These are phyloP conservation scores for Eucalyptus pumila DNA, from an alignment of 345 rosid species.

Conservation along the genomic window DNA sequence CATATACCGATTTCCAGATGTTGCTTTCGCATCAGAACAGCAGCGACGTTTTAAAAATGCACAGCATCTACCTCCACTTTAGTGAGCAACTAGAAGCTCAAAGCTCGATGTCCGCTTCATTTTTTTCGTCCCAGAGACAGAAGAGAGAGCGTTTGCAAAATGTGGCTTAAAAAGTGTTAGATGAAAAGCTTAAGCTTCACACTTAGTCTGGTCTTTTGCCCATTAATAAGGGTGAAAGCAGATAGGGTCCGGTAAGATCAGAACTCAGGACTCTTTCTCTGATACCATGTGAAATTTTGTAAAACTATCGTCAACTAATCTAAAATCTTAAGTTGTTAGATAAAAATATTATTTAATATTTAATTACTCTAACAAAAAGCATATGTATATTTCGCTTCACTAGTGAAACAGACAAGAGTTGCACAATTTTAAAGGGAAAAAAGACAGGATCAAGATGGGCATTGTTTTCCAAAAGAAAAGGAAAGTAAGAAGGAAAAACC, in stretches of 20 bases:
- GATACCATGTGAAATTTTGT: too few relatives aligned
- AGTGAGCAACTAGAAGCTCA: background rate
- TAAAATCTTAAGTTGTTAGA: accelerated
- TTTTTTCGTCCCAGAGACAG: background rate
- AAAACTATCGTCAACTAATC: accelerated
- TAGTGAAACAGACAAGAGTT: background rate
- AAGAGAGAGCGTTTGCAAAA: background rate
- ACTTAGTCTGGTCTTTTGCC: too few relatives aligned
- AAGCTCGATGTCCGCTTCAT: background rate
- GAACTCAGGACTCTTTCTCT: too few relatives aligned
- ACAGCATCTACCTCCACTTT: background rate
- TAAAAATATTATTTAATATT: too few relatives aligned
- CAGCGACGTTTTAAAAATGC: background rate
- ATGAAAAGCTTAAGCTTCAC: too few relatives aligned
- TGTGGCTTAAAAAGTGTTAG: background rate
- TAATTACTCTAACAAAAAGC: too few relatives aligned
- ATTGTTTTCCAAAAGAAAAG: background rate
- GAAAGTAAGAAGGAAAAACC: background rate
- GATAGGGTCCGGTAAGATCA: accelerated
- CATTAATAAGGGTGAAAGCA: too few relatives aligned
- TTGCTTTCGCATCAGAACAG: background rate
- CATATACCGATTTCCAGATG: background rate
- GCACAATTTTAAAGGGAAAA: background rate
- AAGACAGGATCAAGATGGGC: background rate
- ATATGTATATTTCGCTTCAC: background rate